Percentiles rank a stretch among this genome's conserved stretches.
Conservation (phyloP, 2,329 filamentous ascomycete genomes). For the Scedosporium minutisporum region DNA sequence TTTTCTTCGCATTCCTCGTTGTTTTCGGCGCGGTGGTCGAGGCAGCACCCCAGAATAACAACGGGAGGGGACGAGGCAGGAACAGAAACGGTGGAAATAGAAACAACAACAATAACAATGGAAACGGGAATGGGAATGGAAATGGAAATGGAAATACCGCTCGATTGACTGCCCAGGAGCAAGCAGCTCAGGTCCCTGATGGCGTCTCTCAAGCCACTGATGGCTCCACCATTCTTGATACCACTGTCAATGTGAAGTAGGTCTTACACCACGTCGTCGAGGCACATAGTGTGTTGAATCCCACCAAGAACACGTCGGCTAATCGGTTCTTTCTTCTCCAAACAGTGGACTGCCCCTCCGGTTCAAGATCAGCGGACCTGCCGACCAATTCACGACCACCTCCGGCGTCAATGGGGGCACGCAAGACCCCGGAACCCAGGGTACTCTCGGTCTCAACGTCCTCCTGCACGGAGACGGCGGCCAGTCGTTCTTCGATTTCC, state of each 20-base stretch:
- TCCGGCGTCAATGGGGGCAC: constrained; percentile 38
- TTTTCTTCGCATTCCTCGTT: constrained; percentile 5
- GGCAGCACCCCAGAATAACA: constrained; percentile 5
- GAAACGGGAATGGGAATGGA: not conserved
- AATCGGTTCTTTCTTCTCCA: constrained; percentile 6
- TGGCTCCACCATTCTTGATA: constrained; percentile 45
- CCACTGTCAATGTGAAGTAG: constrained; percentile 44
- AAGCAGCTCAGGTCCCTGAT: constrained; percentile 10
- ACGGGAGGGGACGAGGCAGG: not conserved
- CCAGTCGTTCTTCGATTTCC: constrained; percentile 48
- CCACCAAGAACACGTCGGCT: not conserved
- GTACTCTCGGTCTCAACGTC: constrained; percentile 42
- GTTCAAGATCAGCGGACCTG: constrained; percentile 46
- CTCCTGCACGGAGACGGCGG: constrained; percentile 52
- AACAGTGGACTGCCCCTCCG: constrained; percentile 40
- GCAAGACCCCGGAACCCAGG: constrained; percentile 18
- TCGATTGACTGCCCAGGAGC: constrained; percentile 6
- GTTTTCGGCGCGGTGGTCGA: constrained; percentile 4
- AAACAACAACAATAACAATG: not conserved
- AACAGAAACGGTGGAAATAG: not conserved
- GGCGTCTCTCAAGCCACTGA: constrained; percentile 36
- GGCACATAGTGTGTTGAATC: not conserved
- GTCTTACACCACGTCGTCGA: constrained; percentile 7
- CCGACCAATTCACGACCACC: constrained; percentile 38
- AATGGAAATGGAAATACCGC: constrained; percentile 3